Conservation (phyloP, 2,329 filamentous ascomycete genomes). For the Thelonectria rubi region DNA sequence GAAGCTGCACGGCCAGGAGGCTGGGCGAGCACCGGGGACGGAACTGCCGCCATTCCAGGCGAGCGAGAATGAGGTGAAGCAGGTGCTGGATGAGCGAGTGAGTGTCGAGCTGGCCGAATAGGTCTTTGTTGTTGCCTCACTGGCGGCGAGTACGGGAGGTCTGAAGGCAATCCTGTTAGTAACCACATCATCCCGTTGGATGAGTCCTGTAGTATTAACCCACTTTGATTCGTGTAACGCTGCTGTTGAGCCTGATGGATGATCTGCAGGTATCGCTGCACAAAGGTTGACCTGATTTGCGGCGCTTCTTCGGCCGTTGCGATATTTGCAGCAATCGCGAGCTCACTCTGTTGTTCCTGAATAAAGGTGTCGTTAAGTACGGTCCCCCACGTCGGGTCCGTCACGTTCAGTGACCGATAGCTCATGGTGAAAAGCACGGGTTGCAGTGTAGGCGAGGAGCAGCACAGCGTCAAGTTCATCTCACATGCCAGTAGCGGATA, state of each 20-base stretch:
- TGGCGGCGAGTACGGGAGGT: neutral
- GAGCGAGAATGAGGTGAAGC: slow-evolving; percentile 17
- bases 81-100: slow-evolving; percentile 18
- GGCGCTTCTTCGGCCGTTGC: slow-evolving; percentile 21
- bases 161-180: neutral
- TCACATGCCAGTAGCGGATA: slow-evolving; percentile 45
- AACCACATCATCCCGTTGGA: neutral
- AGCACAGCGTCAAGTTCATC: slow-evolving; percentile 35
- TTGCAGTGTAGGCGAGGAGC: slow-evolving; percentile 39
- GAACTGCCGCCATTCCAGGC: slow-evolving; percentile 5
- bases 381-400: slow-evolving; percentile 28
- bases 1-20: slow-evolving; percentile 11
- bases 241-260: slow-evolving; percentile 13
- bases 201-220: slow-evolving; percentile 6
- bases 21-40: slow-evolving; percentile 21
- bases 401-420: slow-evolving; percentile 40
- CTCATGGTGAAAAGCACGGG: slow-evolving; percentile 44
- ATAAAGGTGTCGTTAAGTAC: slow-evolving; percentile 38
- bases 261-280: slow-evolving; percentile 21
- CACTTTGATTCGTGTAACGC: slow-evolving; percentile 16
- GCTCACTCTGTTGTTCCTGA: slow-evolving; percentile 40
- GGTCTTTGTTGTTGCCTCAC: slow-evolving; percentile 15
- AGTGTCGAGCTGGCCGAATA: slow-evolving; percentile 17
- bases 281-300: slow-evolving; percentile 20
- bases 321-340: slow-evolving; percentile 11